Percentiles rank a stretch among this genome's conserved stretches.
phyloP scores from a whole-genome alignment of 176 grass and related monocot genomes.

The Chloris gayana region DNA sequence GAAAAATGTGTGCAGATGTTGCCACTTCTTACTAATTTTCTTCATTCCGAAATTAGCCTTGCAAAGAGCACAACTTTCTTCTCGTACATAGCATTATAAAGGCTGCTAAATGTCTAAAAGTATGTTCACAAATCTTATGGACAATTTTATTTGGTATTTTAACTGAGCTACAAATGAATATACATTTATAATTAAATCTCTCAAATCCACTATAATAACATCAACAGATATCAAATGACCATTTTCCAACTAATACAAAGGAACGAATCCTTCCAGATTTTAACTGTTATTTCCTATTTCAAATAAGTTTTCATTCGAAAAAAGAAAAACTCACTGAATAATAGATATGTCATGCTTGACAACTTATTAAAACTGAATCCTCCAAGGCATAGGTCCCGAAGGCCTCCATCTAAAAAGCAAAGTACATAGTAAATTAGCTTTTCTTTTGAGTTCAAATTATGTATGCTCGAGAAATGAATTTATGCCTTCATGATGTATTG shows the following conservation, averaged over 20 bases:
- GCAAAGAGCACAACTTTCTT: neutral
- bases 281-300: neutral
- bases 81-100: neutral
- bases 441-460: neutral
- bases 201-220: neutral
- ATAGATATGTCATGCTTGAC: neutral
- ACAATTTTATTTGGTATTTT: neutral
- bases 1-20: neutral
- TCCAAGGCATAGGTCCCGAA: neutral
- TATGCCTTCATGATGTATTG: neutral
- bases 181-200: neutral
- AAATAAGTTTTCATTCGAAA: too few relatives aligned
- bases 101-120: neutral
- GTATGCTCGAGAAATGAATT: neutral
- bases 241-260: neutral
- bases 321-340: neutral
- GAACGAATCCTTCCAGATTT: neutral
- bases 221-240: neutral
- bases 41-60: slow-evolving; percentile 5
- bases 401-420: neutral
- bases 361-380: neutral
- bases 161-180: neutral
- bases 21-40: neutral
- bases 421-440: neutral
- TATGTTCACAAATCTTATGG: neutral